These are phyloP conservation scores for Phaeosphaeriaceae sp. DNA, from an alignment of 2,329 filamentous ascomycete genomes.

Conservation along the genomic window DNA sequence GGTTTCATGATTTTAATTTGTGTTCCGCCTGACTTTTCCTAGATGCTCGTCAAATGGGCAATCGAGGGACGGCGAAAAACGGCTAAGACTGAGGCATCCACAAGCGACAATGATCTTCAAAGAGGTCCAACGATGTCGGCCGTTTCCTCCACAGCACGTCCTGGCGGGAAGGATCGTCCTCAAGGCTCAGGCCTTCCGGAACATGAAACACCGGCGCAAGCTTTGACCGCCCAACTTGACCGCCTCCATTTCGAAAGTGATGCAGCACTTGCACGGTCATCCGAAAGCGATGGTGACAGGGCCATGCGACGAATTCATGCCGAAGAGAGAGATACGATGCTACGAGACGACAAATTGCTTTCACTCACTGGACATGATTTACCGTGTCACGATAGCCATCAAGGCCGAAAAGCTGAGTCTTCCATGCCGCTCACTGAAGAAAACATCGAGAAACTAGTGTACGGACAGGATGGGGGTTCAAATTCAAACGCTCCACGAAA, in stretches of 20 bases:
- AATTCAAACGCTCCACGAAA: constrained; percentile 19
- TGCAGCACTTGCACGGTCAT: constrained; percentile 47
- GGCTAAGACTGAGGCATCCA: constrained; percentile 30
- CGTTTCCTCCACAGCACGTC: constrained; percentile 19
- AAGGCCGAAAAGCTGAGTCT: constrained; percentile 22
- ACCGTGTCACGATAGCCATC: constrained; percentile 27
- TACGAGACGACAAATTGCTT: constrained; percentile 63
- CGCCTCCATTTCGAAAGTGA: constrained; percentile 47
- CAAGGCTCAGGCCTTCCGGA: constrained; percentile 32
- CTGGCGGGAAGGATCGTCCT: constrained; percentile 37
- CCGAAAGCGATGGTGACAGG: constrained; percentile 54
- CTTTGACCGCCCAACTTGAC: constrained; percentile 45
- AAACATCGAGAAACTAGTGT: constrained; percentile 44
- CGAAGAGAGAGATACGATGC: constrained; percentile 61
- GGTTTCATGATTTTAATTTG: constrained; percentile 12
- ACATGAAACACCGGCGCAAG: constrained; percentile 46
- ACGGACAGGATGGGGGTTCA: constrained; percentile 33
- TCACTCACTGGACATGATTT: constrained; percentile 51
- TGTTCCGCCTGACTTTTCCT: constrained; percentile 19
- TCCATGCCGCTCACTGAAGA: constrained; percentile 46
- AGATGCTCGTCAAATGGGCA: constrained; percentile 72
- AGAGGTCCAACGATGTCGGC: constrained; percentile 17
- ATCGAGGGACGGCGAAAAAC: constrained; percentile 51
- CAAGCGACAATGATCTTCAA: constrained; percentile 38
- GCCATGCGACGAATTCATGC: constrained; percentile 55